Base-by-base conservation (phyloP, 768 basidiomycete genomes). In the Tricholoma sp. region DNA sequence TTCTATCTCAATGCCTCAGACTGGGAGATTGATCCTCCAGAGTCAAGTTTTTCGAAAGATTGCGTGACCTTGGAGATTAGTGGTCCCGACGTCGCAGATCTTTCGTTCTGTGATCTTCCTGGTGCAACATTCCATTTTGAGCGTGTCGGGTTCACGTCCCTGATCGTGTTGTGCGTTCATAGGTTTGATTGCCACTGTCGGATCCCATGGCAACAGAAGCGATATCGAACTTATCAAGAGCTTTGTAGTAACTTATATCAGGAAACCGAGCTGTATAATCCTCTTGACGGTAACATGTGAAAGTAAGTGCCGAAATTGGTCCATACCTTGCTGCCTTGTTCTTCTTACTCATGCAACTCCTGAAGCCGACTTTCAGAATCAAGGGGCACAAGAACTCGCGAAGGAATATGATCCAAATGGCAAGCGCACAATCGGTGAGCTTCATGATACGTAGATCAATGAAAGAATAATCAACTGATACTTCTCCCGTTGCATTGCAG, bases 361-460 rank as follows among this genome's bases (percentile, higher is more conserved):
- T 45, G 29, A 47, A 91, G 90, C 88, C 52, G 88, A 92, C 59
- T 88, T 88, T 18, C 86, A 91, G 61, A 92, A 89, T 43, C 89
- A 91, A 66, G 85, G 84, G 0, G 89, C 89, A 0, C 83, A 86
- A 57, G 72, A 79, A n/a, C 71, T 91, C 0, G 82, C 86, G 0
- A 85, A 83, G 62, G 51, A 71, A 12, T 71, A 79, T 50, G 88
- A 91, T 59, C 81, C 83, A 0, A 70, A 80, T 0, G 88, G 89
- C 0, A 77, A 76, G 51, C 77, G 88, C 4, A 91, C 88, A 0
- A 85, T 91, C 14, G 88, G 89, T 88, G 59, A 12, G 78, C 52
- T 0, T 16, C 3, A 19, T 18, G 19, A 34, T 1, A 18, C 2
- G 32, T 10, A 10, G 39, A 5, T 37, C 16, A 34, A 9, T 31